Base-by-base conservation (phyloP, 2,329 filamentous ascomycete species). In the Arthrinium puccinioides region DNA sequence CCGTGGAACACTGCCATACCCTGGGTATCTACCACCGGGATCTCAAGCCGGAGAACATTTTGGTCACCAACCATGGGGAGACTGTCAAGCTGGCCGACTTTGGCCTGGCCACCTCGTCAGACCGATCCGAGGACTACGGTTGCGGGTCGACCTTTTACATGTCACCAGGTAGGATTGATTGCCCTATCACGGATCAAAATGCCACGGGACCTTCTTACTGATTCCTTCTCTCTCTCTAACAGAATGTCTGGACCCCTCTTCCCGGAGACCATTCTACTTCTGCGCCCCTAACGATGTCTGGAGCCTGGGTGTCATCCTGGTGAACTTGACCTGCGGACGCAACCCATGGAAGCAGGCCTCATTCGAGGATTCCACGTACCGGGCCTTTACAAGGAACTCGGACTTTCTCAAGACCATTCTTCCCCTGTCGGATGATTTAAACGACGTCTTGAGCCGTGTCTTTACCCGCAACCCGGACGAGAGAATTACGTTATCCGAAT, bases 141-240 rank as follows among this genome's bases (percentile, higher is more conserved):
- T 98, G 92, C 61, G 92, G 92, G 46, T 97, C 92, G 21, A 97
- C 90, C 11, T 97, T 97, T 56, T 98, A 98, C 69, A 98, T 97
- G 92, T 95, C 88, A 57, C 92, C 92, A 77, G 90, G 90, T 96
- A 84, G 62, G 77, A 69, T 46, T 47, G n/a, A n/a, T n/a, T n/a
- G n/a, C n/a, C n/a, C n/a, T n/a, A n/a, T n/a, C n/a, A n/a, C n/a
- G n/a, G n/a, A n/a, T n/a, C n/a, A n/a, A n/a, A n/a, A n/a, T n/a
- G n/a, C n/a, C n/a, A n/a, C n/a, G n/a, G n/a, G n/a, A n/a, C n/a
- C n/a, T n/a, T n/a, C n/a, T n/a, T 40, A 54, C 44, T 37, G 32
- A 40, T 24, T 44, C n/a, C 18, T 32, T 33, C 31, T 33, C 31
- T 44, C 38, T 46, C 24, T 46, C 39, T 43, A 47, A 38, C 63